Conservation (phyloP, 1,284 basidiomycete genomes). For the Heterobasidion annosum region DNA sequence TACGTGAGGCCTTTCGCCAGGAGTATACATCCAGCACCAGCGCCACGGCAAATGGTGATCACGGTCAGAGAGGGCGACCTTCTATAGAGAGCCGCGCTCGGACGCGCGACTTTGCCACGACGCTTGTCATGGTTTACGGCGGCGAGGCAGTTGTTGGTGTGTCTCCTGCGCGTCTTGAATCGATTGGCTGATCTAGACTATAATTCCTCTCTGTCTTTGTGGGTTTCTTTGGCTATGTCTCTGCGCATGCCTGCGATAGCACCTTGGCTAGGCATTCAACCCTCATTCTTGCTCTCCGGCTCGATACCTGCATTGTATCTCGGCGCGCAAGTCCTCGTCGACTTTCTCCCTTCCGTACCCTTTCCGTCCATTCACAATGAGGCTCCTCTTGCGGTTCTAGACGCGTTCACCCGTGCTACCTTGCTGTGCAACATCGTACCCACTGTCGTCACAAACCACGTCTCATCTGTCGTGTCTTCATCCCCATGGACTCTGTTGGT, state of each 20-base stretch:
- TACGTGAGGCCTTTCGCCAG: constrained; percentile 40
- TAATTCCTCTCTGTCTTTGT: constrained; percentile 2
- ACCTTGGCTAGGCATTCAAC: constrained; percentile 51
- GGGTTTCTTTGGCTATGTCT: background rate
- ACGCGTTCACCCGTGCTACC: constrained; percentile 60
- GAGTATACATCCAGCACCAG: constrained; percentile 25
- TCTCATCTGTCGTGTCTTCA: constrained; percentile 35
- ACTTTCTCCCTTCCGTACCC: constrained; percentile 49
- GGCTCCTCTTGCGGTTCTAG: constrained; percentile 53
- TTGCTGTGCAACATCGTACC: constrained; percentile 68
- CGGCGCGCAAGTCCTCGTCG: constrained; percentile 46
- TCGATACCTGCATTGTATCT: constrained; percentile 47
- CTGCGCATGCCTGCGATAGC: constrained; percentile 24
- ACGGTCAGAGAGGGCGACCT: constrained; percentile 8
- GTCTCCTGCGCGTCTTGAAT: constrained; percentile 6
- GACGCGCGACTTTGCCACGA: constrained; percentile 43
- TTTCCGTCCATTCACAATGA: constrained; percentile 41
- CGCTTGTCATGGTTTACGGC: constrained; percentile 62
- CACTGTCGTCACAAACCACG: constrained; percentile 44
- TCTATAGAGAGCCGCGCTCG: constrained; percentile 20
- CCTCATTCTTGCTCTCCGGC: constrained; percentile 66
- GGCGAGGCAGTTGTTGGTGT: constrained; percentile 60
- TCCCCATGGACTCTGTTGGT: constrained; percentile 69
- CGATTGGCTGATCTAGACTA: constrained; percentile 1
- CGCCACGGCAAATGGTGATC: background rate